Conservation (phyloP, 2,329 filamentous ascomycete genomes). For the Venturia asperata region DNA sequence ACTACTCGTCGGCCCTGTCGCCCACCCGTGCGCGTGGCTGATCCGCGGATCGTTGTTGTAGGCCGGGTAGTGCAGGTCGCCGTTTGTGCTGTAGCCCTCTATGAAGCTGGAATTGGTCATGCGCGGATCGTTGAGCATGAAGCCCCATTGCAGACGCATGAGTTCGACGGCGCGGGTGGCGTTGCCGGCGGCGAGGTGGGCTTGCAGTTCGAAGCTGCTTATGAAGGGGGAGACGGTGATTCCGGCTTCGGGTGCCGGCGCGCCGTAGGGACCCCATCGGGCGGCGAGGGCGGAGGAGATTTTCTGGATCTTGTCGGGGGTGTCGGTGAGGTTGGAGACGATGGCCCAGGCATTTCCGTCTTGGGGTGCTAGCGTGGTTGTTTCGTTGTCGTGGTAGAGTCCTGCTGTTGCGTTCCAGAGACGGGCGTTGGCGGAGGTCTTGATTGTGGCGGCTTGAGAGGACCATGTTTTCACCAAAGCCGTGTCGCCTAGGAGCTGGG, state of each 20-base stretch:
- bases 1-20: slow-evolving; percentile 28
- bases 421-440: slow-evolving; percentile 25
- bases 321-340: slow-evolving; percentile 39
- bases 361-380: slow-evolving; percentile 42
- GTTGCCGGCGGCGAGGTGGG: slow-evolving; percentile 44
- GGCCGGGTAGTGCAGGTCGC: slow-evolving; percentile 51
- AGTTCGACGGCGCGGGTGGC: slow-evolving; percentile 48
- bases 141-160: slow-evolving; percentile 53
- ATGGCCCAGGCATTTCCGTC: slow-evolving; percentile 49
- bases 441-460: slow-evolving; percentile 21
- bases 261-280: slow-evolving; percentile 51
- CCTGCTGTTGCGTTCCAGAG: slow-evolving; percentile 27
- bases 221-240: slow-evolving; percentile 54
- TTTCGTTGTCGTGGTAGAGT: slow-evolving; percentile 35
- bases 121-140: slow-evolving; percentile 52
- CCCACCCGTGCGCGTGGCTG: slow-evolving; percentile 40
- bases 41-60: slow-evolving; percentile 44
- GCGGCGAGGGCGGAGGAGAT: slow-evolving; percentile 42
- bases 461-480: slow-evolving; percentile 22
- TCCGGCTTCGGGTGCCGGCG: slow-evolving; percentile 49
- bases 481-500: slow-evolving; percentile 25
- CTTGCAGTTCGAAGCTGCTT: slow-evolving; percentile 52
- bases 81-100: slow-evolving; percentile 51
- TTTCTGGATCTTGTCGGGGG: slow-evolving; percentile 29
- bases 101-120: slow-evolving; percentile 52